phyloP scores from a whole-genome alignment of 345 rosid species.

The Psidium friedrichsthalianum region DNA sequence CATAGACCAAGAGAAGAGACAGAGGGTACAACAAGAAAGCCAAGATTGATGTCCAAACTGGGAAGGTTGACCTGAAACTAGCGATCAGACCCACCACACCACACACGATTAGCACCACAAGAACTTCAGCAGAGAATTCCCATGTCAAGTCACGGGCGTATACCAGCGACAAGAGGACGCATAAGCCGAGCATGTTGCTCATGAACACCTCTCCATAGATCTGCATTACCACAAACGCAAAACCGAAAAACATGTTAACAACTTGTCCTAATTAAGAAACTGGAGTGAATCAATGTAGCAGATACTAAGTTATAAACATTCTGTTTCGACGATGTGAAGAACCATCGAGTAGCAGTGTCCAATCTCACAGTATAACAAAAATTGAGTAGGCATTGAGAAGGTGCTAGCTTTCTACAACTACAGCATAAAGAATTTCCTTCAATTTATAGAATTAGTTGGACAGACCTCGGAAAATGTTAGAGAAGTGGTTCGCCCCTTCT shows the following conservation, averaged over 20 bases:
- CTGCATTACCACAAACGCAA: conserved; percentile 3
- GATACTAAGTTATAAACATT: background rate
- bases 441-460: background rate
- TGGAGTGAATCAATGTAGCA: background rate
- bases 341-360: background rate
- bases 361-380: background rate
- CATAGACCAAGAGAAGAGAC: conserved; percentile 23
- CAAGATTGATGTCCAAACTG: conserved; percentile 19
- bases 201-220: conserved; percentile 29
- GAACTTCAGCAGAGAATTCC: conserved; percentile 25
- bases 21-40: conserved; percentile 22
- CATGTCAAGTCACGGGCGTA: conserved; percentile 18
- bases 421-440: background rate
- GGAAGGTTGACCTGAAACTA: conserved; percentile 14
- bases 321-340: background rate
- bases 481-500: conserved; percentile 23
- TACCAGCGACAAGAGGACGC: conserved; percentile 12
- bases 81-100: conserved; percentile 12
- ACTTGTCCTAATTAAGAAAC: background rate
- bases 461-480: conserved; percentile 27
- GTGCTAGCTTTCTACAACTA: background rate
- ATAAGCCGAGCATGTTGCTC: conserved; percentile 16
- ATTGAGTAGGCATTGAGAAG: background rate
- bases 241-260: background rate
- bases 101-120: conserved; percentile 14